A percentile compares a stretch with the other conserved stretches of the same genome.
Conservation (phyloP, 75 land plant genomes). For the Selaginella moellendorffii region DNA sequence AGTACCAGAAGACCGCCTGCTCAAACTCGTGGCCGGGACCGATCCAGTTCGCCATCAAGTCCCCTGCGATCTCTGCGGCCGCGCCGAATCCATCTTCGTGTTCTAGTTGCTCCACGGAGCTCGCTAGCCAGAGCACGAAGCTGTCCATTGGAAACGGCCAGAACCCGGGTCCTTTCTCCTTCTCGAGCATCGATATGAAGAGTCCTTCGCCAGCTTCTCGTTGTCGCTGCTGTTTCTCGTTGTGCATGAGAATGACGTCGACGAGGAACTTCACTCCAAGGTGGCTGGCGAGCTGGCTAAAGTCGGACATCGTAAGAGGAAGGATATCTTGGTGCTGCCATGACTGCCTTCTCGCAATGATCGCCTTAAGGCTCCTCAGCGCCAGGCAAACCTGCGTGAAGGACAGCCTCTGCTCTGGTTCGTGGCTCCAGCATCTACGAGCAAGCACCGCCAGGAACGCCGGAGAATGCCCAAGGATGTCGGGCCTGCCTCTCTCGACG, state of each 20-base stretch:
- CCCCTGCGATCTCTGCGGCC: neutral
- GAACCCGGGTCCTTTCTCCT: neutral
- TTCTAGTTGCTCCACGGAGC: neutral
- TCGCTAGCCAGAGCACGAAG: neutral
- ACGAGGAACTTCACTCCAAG: neutral
- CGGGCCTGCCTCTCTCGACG: neutral
- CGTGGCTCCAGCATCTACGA: neutral
- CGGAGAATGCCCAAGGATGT: neutral
- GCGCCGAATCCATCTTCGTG: neutral
- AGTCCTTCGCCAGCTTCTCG: neutral
- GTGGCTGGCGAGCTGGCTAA: neutral
- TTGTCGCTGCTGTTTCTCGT: neutral
- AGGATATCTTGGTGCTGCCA: neutral
- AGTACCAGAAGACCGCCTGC: conserved; percentile 4
- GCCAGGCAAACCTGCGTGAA: neutral
- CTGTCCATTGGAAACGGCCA: neutral
- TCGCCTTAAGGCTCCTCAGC: neutral
- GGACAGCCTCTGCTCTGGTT: neutral
- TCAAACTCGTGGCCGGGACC: conserved; percentile 8
- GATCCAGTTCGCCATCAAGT: neutral
- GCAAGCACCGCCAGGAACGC: neutral
- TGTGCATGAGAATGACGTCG: neutral
- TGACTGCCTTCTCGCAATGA: neutral
- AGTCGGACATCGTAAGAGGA: neutral
- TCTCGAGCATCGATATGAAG: neutral